These are phyloP conservation scores for Craspedostauros australis DNA, from an alignment of 108 stramenopile genomes.

Conservation along the genomic window DNA sequence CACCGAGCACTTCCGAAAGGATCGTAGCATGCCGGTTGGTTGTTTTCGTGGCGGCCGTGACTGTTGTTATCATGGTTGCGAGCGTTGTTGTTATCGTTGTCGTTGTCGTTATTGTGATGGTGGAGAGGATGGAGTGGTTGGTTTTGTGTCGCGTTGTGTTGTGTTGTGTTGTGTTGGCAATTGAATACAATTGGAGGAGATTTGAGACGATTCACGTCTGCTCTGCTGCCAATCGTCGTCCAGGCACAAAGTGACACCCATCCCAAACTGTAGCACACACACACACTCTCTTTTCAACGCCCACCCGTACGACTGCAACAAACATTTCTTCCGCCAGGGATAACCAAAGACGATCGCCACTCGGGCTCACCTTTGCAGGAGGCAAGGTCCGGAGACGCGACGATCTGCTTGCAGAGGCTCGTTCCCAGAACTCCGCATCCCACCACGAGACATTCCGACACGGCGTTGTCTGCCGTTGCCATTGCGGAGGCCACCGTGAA, in stretches of 20 bases:
- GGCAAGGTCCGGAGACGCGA: slow-evolving; percentile 38
- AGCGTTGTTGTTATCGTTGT: slow-evolving; percentile 66
- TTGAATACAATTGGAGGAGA: no score
- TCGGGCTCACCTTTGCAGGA: slow-evolving; percentile 25
- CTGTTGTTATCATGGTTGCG: slow-evolving; percentile 32
- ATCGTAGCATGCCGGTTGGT: slow-evolving; percentile 53
- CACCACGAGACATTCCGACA: slow-evolving; percentile 56
- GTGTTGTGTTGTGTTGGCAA: no score
- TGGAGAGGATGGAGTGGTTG: not conserved
- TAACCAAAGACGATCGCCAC: not conserved
- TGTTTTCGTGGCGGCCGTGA: slow-evolving; percentile 79
- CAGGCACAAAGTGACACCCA: no score
- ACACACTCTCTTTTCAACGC: no score
- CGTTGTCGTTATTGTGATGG: slow-evolving; percentile 51
- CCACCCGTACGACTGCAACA: not conserved
- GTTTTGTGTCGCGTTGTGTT: not conserved
- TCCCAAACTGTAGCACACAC: no score
- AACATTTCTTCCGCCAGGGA: not conserved
- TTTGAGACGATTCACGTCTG: no score
- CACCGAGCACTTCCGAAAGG: slow-evolving; percentile 24
- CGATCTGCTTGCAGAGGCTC: slow-evolving; percentile 67
- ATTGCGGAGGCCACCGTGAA: no score
- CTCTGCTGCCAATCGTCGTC: no score
- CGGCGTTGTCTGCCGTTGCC: no score
- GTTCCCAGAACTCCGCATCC: slow-evolving; percentile 86